Base-by-base conservation (phyloP, 2,329 filamentous ascomycete species). In the Colletotrichum godetiae region DNA sequence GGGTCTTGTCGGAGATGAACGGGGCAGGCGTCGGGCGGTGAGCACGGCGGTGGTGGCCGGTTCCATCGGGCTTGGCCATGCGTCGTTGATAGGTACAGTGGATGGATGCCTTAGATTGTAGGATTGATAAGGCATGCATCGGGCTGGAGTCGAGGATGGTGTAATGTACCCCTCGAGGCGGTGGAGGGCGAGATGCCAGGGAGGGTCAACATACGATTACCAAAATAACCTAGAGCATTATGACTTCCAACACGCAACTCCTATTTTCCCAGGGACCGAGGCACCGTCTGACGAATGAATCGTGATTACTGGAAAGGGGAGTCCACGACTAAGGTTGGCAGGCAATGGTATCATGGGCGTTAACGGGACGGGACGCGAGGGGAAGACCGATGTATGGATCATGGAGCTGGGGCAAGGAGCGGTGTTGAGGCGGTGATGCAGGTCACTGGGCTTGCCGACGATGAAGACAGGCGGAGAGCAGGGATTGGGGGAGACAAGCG, bases 381-480 rank as follows among this genome's bases (percentile, higher is more conserved):
- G 67, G 56, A 33, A 11, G 5, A 46, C 19, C 11, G 24, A 71
- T 71, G 56, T 8, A 49, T 22, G 42, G 42, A 49, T 49, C 19
- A n/a, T 49, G 42, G 52, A 35, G 55, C 70, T 35, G 56, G 66
- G 60, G 61, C 60, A 65, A 73, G 67, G 56, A 73, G 71, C 71
- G 67, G 71, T 73, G 71, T 73, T 73, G 67, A 73, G 71, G 67
- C 71, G 71, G 71, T 71, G 71, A 73, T 71, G 71, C 71, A 73
- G 33, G 61, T 73, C 71, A 73, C 60, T 73, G 71, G 67, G 67
- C 67, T 71, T 66, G 67, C 56, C 67, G 67, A 66, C 60, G 37
- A 37, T 73, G 71, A 73, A 73, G 71, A 73, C 19, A 31, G 49
- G 71, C 60, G 60, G 67, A 61, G 67, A n/a, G 49, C 71, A 68